A percentile compares a stretch with the other conserved stretches of the same genome.
These are phyloP conservation scores for Capsaspora owczarzaki DNA, from an alignment of 78 protist genomes.

Conservation along the genomic window DNA sequence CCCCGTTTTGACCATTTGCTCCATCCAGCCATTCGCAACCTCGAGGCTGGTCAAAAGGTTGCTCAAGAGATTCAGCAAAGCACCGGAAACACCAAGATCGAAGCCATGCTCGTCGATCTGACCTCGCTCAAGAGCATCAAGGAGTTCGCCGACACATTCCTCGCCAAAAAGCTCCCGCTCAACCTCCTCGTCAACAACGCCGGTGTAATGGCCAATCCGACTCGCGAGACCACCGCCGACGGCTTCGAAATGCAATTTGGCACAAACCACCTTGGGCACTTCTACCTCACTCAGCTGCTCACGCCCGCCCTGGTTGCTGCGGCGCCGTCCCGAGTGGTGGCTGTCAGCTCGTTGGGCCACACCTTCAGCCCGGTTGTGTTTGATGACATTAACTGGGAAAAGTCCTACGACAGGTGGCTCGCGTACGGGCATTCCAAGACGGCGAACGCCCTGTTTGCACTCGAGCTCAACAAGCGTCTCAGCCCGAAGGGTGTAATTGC, in stretches of 20 bases:
- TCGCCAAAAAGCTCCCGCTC: background rate
- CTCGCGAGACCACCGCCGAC: background rate
- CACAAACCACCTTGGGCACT: background rate
- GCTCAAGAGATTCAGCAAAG: no score
- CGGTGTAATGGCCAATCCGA: background rate
- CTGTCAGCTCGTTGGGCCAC: background rate
- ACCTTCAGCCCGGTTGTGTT: background rate
- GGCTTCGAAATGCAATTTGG: conserved; percentile 25
- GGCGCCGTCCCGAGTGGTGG: background rate
- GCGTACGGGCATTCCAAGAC: background rate
- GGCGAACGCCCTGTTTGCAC: background rate
- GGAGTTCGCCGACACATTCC: background rate
- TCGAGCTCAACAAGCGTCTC: background rate
- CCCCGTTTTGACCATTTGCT: no score
- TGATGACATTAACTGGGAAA: no score
- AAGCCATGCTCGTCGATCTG: background rate
- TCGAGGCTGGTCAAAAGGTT: no score
- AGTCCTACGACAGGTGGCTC: no score
- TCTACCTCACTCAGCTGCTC: background rate
- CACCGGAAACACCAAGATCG: background rate
- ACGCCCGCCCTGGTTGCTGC: background rate
- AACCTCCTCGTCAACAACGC: conserved; percentile 15
- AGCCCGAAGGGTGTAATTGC: background rate
- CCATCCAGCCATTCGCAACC: no score
- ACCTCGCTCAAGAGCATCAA: background rate